Base-by-base conservation (phyloP, 768 basidiomycete species). In the Pulveroboletus sp. region DNA sequence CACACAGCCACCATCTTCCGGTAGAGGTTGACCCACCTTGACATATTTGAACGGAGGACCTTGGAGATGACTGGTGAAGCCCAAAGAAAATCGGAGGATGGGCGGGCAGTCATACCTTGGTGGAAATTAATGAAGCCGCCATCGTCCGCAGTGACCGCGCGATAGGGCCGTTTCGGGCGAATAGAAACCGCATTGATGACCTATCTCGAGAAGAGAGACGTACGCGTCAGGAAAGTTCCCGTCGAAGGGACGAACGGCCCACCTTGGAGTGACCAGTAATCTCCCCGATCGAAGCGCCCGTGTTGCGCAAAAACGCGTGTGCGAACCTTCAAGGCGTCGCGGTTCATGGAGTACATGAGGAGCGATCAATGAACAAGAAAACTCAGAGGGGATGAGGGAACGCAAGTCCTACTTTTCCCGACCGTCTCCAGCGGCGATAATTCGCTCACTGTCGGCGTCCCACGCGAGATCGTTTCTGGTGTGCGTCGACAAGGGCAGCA, bases 371-470 rank as follows among this genome's bases (percentile, higher is more conserved):
- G 17, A 43, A 35, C 26, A 26, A 26, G 13, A 6, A 24, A 32
- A 29, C n/a, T n/a, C n/a, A n/a, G 20, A 9, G 14, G 4, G 17
- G 27, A 11, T 13, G 1, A 13, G 9, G 8, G 14, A 5, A 26
- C 13, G 44, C 0, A 12, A 32, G 12, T 46, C 56, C 16, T 46
- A 93, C 91, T 87, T 91, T 61, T 93, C 94, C 51, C 83, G 78
- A 30, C 93, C 93, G 56, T 95, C 91, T 45, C 95, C 95, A 12
- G 90, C 94, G 7, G 86, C 90, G 42, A 97, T 88, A 49, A 98
- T 87, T n/a, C 95, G 80, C 66, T 96, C 95, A 63, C 88, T 91
- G 68, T 97, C 95, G 2, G 88, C 89, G 61, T 97, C 95, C 95
- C 95, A 98, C 11, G 86, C 86, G 19, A 98, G 79, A 69, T 97